phyloP scores from a whole-genome alignment of 208 protist species.

The Acanthamoeba healyi region DNA sequence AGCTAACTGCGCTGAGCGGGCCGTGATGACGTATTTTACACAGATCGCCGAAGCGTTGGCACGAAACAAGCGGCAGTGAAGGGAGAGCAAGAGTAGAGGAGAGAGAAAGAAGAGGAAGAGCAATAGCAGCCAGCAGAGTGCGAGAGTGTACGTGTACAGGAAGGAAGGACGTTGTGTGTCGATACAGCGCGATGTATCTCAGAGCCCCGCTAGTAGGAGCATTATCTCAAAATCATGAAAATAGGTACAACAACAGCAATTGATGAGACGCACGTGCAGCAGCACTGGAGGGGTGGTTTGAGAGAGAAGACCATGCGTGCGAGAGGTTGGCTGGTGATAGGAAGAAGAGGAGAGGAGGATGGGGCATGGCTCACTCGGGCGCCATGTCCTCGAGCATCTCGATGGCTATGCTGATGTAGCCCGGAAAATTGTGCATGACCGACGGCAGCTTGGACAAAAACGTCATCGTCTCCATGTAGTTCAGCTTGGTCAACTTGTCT shows the following conservation, averaged over 20 bases:
- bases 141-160: not conserved
- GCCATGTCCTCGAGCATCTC: slow-evolving; percentile 66
- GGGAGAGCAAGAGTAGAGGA: not conserved
- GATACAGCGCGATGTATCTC: too few species aligned
- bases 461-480: slow-evolving; percentile 47
- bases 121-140: too few species aligned
- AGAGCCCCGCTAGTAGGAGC: too few species aligned
- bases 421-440: slow-evolving; percentile 20
- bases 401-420: slow-evolving; percentile 48
- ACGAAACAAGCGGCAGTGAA: slow-evolving; percentile 6
- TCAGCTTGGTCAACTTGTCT: slow-evolving; percentile 45
- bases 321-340: too few species aligned
- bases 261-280: too few species aligned
- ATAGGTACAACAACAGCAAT: too few species aligned
- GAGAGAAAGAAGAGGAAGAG: not conserved
- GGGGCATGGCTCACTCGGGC: not conserved
- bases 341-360: not conserved
- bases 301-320: too few species aligned
- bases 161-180: not conserved
- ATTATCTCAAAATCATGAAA: too few species aligned
- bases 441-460: not conserved
- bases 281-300: too few species aligned
- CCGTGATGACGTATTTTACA: too few species aligned
- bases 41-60: not conserved
- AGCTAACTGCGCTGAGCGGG: too few species aligned